Percentiles rank a stretch among this genome's conserved stretches.
Conservation (phyloP, 176 grass and related monocot species). For the Lolium perenne region DNA sequence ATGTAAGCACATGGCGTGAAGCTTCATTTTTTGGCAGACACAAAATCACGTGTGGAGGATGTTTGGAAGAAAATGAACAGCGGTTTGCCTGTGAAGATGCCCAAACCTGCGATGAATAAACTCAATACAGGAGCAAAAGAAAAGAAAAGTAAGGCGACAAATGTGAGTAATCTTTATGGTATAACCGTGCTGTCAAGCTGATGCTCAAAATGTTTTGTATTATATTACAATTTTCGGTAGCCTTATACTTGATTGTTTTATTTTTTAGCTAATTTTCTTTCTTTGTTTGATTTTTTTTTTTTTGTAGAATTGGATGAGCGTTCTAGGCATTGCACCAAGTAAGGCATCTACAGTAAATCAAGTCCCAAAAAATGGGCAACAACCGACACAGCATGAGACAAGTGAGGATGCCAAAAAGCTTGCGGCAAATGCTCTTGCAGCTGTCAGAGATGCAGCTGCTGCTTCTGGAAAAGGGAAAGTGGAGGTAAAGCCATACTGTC, state of each 20-base stretch:
- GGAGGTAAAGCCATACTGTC: constrained; percentile 59
- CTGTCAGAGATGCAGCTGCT: constrained; percentile 67
- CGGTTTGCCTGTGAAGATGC: constrained; percentile 66
- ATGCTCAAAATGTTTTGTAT: not conserved
- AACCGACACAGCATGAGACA: constrained; percentile 49
- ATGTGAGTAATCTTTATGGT: constrained; percentile 63
- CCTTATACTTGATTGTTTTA: not conserved
- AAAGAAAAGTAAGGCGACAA: constrained; percentile 59
- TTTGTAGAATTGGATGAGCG: constrained; percentile 82
- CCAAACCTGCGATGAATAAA: constrained; percentile 64
- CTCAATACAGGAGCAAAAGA: constrained; percentile 54
- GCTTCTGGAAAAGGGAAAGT: constrained; percentile 87
- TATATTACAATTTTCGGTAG: not conserved
- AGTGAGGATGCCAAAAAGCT: constrained; percentile 78
- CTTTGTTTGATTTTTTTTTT: not conserved
- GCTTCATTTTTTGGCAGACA: constrained; percentile 53
- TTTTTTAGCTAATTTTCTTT: not conserved
- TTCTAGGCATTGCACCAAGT: constrained; percentile 70
- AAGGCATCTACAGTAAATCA: constrained; percentile 43
- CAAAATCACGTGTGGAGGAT: constrained; percentile 83
- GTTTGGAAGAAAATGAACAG: constrained; percentile 97
- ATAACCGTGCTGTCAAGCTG: not conserved
- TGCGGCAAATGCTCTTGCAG: constrained; percentile 85
- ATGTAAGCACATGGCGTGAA: constrained; percentile 31
- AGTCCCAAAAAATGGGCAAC: constrained; percentile 45